Evolutionary conservation across 495 filamentous ascomycete genomes (phyloP).

Genomic region (Lasiosphaeria ovina): DNA sequence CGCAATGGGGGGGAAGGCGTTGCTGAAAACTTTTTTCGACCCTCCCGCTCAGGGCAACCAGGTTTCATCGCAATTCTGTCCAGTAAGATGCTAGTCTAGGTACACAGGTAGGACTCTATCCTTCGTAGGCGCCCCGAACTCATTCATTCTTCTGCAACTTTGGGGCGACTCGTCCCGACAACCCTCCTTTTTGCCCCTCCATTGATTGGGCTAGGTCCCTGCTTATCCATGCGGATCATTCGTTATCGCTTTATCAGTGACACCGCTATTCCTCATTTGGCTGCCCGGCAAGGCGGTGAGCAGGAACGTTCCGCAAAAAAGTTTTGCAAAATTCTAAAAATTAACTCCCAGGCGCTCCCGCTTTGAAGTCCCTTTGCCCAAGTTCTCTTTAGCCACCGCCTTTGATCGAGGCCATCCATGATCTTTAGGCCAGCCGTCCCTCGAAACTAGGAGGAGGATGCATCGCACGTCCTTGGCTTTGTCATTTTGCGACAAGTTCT

Average conservation of each 20-base stretch:
- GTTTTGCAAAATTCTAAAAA: constrained; percentile 12
- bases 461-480: background rate
- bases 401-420: background rate
- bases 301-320: constrained; percentile 23
- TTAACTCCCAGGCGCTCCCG: background rate
- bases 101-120: background rate
- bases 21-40: constrained; percentile 31
- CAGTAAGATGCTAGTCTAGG: background rate
- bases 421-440: background rate
- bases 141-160: constrained; percentile 5
- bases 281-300: constrained; percentile 27
- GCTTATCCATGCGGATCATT: constrained; percentile 24
- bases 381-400: background rate
- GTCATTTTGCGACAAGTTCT: too few relatives aligned
- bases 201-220: constrained; percentile 26
- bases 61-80: constrained; percentile 7
- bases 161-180: constrained; percentile 15
- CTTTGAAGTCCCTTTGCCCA: background rate
- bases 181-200: constrained; percentile 20
- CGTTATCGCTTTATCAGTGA: constrained; percentile 32
- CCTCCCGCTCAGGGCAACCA: constrained; percentile 17
- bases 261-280: constrained; percentile 20
- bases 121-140: background rate
- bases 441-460: background rate
- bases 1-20: constrained; percentile 27